Evolutionary conservation across 495 filamentous ascomycete species (phyloP).

Genomic region (Xylaria curta): DNA sequence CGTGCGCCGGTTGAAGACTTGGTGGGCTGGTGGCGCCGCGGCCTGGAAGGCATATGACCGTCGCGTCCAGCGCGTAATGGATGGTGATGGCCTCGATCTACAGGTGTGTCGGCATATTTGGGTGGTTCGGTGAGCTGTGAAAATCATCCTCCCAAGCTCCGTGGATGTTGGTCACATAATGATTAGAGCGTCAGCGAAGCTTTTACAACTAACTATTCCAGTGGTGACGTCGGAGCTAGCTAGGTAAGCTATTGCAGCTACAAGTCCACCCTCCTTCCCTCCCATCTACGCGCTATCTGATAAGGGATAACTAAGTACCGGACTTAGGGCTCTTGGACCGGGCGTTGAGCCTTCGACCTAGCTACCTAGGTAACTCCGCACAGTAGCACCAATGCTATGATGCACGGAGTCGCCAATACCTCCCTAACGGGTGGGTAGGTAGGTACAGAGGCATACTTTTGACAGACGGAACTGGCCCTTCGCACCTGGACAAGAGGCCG

Average conservation of each 20-base stretch:
- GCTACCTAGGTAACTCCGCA: conserved; percentile 2
- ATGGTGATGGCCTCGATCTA: conserved; percentile 1
- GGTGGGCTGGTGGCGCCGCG: conserved; percentile 73
- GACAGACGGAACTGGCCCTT: background rate
- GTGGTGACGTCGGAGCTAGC: conserved; percentile 17
- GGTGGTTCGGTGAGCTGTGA: conserved; percentile 29
- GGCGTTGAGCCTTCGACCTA: too few species aligned
- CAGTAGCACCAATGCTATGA: background rate
- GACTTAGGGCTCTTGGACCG: too few species aligned
- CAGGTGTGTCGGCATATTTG: conserved; percentile 20
- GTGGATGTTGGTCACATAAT: conserved; percentile 23
- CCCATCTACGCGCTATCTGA: too few species aligned
- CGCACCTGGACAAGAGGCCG: background rate
- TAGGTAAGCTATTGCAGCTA: background rate
- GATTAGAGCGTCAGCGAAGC: conserved; percentile 15
- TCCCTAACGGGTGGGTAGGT: background rate
- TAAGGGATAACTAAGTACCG: too few species aligned
- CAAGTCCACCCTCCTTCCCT: too few species aligned
- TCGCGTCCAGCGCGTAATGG: conserved; percentile 29
- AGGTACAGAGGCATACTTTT: conserved; percentile 8
- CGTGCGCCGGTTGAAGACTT: conserved; percentile 87
- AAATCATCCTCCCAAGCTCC: conserved; percentile 36
- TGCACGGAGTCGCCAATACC: conserved; percentile 1
- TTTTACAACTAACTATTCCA: background rate
- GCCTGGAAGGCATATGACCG: conserved; percentile 78